These are phyloP conservation scores for Citrus medica DNA, from an alignment of 345 rosid genomes.

Conservation along the genomic window DNA sequence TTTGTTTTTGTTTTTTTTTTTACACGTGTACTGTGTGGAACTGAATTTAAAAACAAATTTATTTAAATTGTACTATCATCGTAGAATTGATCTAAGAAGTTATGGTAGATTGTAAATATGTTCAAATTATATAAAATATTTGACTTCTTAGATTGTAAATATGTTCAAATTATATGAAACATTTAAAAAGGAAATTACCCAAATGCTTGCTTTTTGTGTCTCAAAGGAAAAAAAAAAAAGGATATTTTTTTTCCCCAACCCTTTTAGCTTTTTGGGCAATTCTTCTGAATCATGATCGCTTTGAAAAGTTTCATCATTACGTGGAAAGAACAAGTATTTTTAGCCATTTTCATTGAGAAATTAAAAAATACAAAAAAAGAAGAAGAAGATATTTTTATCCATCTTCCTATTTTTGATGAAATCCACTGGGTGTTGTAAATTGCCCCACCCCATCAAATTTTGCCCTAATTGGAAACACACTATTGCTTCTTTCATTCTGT, in stretches of 20 bases:
- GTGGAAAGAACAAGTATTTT: slow-evolving; percentile 27
- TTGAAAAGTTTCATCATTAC: slow-evolving; percentile 42
- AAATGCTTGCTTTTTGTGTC: slow-evolving; percentile 12
- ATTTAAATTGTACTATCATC: no score
- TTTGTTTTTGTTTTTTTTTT: no score
- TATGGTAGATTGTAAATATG: no score
- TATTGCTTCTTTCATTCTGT: not conserved
- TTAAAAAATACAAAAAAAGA: no score
- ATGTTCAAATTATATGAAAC: no score
- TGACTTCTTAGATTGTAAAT: no score
- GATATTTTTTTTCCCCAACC: slow-evolving; percentile 7
- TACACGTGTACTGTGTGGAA: no score
- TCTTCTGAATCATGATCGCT: slow-evolving; percentile 40
- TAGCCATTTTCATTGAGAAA: slow-evolving; percentile 12
- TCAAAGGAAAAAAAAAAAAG: not conserved
- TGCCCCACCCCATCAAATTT: not conserved
- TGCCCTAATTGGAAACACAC: slow-evolving; percentile 5
- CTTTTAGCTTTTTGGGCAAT: slow-evolving; percentile 24
- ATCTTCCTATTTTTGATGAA: slow-evolving; percentile 23
- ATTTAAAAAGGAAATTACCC: not conserved
- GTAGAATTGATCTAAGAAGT: no score
- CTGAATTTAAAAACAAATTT: no score
- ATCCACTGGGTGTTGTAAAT: slow-evolving; percentile 13
- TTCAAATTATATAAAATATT: no score
- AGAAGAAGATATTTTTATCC: not conserved